A percentile compares a stretch with the other conserved stretches of the same genome.
These are phyloP conservation scores for Paraphoma chrysanthemicola DNA, from an alignment of 2,329 filamentous ascomycete species.

Conservation along the genomic window DNA sequence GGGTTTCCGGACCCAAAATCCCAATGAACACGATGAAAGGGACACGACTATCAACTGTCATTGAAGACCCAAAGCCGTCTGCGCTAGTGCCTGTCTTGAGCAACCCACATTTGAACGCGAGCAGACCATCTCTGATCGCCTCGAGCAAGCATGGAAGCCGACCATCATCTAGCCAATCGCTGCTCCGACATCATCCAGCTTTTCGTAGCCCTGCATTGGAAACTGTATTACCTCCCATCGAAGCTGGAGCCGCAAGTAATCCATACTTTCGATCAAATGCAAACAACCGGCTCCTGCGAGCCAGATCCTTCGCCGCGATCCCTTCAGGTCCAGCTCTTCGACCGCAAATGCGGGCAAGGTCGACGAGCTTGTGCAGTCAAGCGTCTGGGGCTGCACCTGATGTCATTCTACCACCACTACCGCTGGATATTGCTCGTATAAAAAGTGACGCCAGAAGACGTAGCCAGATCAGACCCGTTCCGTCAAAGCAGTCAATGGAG, in stretches of 20 bases:
- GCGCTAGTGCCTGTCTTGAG: constrained; percentile 31
- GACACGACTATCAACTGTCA: constrained; percentile 44
- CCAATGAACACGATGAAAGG: constrained; percentile 36
- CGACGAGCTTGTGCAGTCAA: constrained; percentile 33
- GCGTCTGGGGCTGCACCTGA: constrained; percentile 48
- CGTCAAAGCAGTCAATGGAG: constrained; percentile 49
- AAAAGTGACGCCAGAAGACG: constrained; percentile 28
- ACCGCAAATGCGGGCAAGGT: constrained; percentile 31
- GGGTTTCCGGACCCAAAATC: constrained; percentile 31
- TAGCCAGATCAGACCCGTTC: constrained; percentile 35
- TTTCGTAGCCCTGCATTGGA: constrained; percentile 25
- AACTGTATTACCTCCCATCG: not conserved
- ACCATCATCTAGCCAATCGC: constrained; percentile 32
- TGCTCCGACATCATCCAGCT: constrained; percentile 37
- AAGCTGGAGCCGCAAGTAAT: not conserved
- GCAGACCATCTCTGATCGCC: constrained; percentile 13
- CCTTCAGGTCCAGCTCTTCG: constrained; percentile 16
- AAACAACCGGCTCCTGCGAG: constrained; percentile 27
- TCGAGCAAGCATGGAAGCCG: constrained; percentile 26
- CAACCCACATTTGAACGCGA: constrained; percentile 10
- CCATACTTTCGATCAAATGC: constrained; percentile 8
- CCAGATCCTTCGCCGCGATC: constrained; percentile 34
- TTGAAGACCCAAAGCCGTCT: constrained; percentile 48
- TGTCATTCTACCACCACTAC: constrained; percentile 52
- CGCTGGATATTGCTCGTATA: constrained; percentile 39